A percentile compares a stretch with the other conserved stretches of the same genome.
These are phyloP conservation scores for Melampsora larici-populina DNA, from an alignment of 1,284 basidiomycete species.

Conservation along the genomic window DNA sequence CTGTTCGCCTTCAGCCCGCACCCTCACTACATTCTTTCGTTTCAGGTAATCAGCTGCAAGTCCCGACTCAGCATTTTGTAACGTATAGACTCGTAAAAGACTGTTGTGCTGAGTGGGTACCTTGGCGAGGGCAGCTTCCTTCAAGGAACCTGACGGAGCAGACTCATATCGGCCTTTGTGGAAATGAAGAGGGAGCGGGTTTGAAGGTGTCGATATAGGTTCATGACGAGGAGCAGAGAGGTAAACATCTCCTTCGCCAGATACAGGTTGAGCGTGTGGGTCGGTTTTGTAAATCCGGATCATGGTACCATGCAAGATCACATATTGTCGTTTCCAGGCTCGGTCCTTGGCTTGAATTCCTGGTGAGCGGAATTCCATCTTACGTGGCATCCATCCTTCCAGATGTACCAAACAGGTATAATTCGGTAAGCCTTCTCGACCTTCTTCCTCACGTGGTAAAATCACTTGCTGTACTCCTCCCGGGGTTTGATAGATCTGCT, in stretches of 20 bases:
- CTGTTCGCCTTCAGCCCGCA: slow-evolving; percentile 90
- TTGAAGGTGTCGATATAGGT: slow-evolving; percentile 28
- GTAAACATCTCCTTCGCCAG: slow-evolving; percentile 10
- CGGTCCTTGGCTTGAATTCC: slow-evolving; percentile 83
- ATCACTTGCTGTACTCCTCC: slow-evolving; percentile 46
- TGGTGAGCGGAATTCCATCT: slow-evolving; percentile 86
- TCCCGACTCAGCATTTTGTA: slow-evolving; percentile 82
- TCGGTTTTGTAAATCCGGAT: slow-evolving; percentile 77
- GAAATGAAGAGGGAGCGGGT: slow-evolving; percentile 49
- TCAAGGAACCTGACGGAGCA: slow-evolving; percentile 45
- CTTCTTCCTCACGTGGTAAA: slow-evolving; percentile 65
- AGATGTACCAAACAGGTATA: slow-evolving; percentile 87
- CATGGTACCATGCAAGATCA: slow-evolving; percentile 86
- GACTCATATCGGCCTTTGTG: slow-evolving; percentile 50
- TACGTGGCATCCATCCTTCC: slow-evolving; percentile 77
- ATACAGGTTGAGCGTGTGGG: slow-evolving; percentile 56
- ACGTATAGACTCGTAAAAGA: slow-evolving; percentile 66
- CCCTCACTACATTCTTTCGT: slow-evolving; percentile 88
- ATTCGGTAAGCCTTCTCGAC: slow-evolving; percentile 70
- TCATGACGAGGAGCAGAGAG: slow-evolving; percentile 22
- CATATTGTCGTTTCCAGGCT: slow-evolving; percentile 83
- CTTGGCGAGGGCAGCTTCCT: slow-evolving; percentile 44
- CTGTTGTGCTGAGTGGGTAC: slow-evolving; percentile 47
- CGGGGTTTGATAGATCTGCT: slow-evolving; percentile 51
- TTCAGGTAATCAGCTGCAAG: slow-evolving; percentile 93